Base-by-base conservation (phyloP, 352 stramenopile species). In the Phytophthora citricola region DNA sequence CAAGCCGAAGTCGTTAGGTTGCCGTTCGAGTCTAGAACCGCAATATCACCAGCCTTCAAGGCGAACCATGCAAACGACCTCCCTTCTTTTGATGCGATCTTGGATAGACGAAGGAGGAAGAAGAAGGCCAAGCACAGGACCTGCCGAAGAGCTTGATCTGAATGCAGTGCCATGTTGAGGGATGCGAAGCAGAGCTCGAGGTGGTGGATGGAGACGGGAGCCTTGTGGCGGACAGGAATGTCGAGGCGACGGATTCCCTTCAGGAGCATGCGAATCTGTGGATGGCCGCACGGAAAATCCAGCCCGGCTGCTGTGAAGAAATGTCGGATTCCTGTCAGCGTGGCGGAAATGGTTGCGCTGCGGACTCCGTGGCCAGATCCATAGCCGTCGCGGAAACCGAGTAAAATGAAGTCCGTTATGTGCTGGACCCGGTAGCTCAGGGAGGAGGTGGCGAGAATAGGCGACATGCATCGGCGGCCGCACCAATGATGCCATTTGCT, bases 221-320 rank as follows among this genome's bases (percentile, higher is more conserved):
- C 39, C 47, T 65, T 64, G 47, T 57, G 47, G 20, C 20, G 34
- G 8, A 45, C n/a, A 5, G 57, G 46, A 14, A 4, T 20, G 20
- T 64, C 57, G 17, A 64, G 38, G n/a, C 47, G 46, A 11, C 5
- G 3, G 47, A 58, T 64, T 5, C 57, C 47, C 10, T 46, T 58
- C 9, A 58, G 6, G 14, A 52, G 24, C 57, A 64, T 57, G 57
- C 38, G 57, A 58, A 57, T 51, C 11, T 57, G 57, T 51, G 57
- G 46, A 14, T 58, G 47, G 26, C 12, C 27, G 6, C 36, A 39
- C 4, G 57, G 57, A 22, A 64, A 63, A 12, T 50, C 26, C 3
- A 24, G 3, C 0, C 38, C 38, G 5, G 47, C 26, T 1, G 57
- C 38, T 1, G 14, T 1, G 47, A 64, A 57, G 29, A 64, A 58